These are phyloP conservation scores for Melaleuca alternifolia DNA, from an alignment of 345 rosid species.

Conservation along the genomic window DNA sequence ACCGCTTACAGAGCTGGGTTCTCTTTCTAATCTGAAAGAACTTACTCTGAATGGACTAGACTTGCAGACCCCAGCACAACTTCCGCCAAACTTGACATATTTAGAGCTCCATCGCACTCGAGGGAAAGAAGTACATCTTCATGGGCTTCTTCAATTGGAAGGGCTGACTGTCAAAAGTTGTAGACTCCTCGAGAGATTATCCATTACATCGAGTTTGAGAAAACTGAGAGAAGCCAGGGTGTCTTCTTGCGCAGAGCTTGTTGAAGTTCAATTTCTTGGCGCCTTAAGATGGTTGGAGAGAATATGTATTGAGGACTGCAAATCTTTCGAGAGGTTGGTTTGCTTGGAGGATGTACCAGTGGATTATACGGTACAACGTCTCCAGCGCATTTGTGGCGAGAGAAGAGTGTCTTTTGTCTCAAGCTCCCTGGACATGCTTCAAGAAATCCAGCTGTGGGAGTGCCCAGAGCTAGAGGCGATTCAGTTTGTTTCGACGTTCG, in stretches of 20 bases:
- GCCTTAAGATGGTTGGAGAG: not conserved
- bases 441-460: fast-evolving
- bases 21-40: too few relatives aligned
- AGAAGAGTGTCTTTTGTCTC: not conserved
- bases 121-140: too few relatives aligned
- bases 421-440: not conserved
- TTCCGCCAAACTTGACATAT: too few relatives aligned
- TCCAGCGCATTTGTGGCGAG: not conserved
- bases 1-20: too few relatives aligned
- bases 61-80: too few relatives aligned
- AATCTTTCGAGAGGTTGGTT: not conserved
- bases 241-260: not conserved
- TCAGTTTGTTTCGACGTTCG: not conserved
- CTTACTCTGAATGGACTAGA: too few relatives aligned
- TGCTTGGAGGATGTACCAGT: not conserved
- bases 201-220: not conserved
- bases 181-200: not conserved
- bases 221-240: not conserved
- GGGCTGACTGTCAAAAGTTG: too few relatives aligned
- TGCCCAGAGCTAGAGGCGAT: not conserved
- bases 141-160: too few relatives aligned
- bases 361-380: not conserved
- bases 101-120: too few relatives aligned
- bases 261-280: not conserved
- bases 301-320: fast-evolving